Evolutionary conservation across 129 eudicot genomes (phyloP), one percentile per base, ranked within the genome.

Genomic region (Chrysanthemum seticuspe): DNA sequence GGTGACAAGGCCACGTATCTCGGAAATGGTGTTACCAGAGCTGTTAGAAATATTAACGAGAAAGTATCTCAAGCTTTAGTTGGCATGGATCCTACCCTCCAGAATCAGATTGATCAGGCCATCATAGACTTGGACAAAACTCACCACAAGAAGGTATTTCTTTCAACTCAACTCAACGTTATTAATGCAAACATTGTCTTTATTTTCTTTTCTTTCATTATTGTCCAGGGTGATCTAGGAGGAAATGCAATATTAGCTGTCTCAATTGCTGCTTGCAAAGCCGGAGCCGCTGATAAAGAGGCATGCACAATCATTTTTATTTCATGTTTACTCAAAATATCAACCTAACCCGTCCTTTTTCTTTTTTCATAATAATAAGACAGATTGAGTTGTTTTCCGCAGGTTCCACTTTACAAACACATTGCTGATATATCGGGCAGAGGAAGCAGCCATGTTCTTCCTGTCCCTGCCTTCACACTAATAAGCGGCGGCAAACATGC

Each of bases 21-120:
- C 76, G 97, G 98, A 57, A 90, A 94, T 79, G 88, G 96, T 78
- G 98, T 94, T 27, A 84, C 47, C 50, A 90, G 84, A 86, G 97
- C 97, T 67, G 93, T 90, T 67, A 90, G 69, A 64, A 87, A 90
- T 86, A 73, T 94, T 62, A 94, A 94, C 80, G 98, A 94, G 79
- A 90, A 87, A 74, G 86, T 94, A 74, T 87, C 92, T 58, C 97
- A 90, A 82, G 98, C 98, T 75, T 78, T 94, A 59, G 60, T 90
- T 76, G 98, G 98, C 58, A 90, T 94, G 98, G 98, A 94, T 82
- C 98, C 98, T 61, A 90, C 88, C 61, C 97, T 94, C 73, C 98
- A 94, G 80, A 71, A 81, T 71, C 98, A 94, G 76, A 90, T 94
- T 67, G 98, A 94, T 72, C 97, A 94, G 65, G 97, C 87, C 64